Base-by-base conservation (phyloP, 2,329 filamentous ascomycete genomes). In the Penicillium hordei region DNA sequence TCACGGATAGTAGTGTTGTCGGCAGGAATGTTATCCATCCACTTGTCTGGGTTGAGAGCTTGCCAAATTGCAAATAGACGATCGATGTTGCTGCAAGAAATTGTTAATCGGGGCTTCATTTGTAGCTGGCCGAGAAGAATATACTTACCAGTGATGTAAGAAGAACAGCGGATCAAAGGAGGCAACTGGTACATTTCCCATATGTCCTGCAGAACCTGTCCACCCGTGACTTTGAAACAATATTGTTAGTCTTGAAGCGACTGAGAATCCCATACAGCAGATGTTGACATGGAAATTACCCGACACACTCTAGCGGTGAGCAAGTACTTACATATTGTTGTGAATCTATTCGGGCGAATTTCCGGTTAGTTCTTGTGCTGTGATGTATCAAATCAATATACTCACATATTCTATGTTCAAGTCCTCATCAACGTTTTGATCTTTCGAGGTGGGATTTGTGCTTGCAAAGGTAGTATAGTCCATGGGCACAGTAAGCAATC, bases 81-180 rank as follows among this genome's bases (percentile, higher is more conserved):
- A 23, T 64, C 61, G 23, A 62, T 60, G n/a, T 64, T 64, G 38
- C 58, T 60, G 27, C 9, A 21, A 25, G 19, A 4, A 21, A 21
- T 8, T 21, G 9, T 5, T 7, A 19, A 10, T 45, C 5, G 25
- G 19, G 15, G 3, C 17, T 23, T 9, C 10, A 2, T 13, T 9
- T 13, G 5, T 19, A 25, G 9, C 2, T 25, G 12, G 31, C 4
- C 9, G 5, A 39, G 25, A 8, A n/a, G 29, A n/a, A 13, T 34
- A 12, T n/a, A 27, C 60, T 58, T 63, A 78, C 76, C 72, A 68
- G 66, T 93, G 90, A 66, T 93, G 89, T 9, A 93, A 75, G 74
- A 88, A 90, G 73, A 93, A 93, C 6, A 90, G 76, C 0, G 90
- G 90, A 69, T 95, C 91, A 70, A 91, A 94, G 0, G 88, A 84